Evolutionary conservation across 148 eudicot genomes (phyloP).

Genomic region (Heliosperma pusillum): DNA sequence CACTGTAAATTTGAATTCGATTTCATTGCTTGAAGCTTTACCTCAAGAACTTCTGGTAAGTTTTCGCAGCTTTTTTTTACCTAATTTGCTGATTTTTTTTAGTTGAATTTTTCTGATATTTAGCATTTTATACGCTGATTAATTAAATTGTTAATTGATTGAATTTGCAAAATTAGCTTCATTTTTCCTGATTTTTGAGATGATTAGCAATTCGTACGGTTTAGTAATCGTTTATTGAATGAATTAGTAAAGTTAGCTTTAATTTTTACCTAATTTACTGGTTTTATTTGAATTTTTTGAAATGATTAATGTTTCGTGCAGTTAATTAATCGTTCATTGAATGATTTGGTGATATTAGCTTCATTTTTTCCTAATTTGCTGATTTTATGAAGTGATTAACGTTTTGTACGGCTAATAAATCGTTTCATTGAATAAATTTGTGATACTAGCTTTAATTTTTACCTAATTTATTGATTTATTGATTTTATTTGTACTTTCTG

Average conservation of each 20-base stretch:
- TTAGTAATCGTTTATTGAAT: too few species aligned
- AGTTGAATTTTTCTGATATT: too few species aligned
- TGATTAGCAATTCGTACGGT: too few species aligned
- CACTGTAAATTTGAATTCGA: not conserved
- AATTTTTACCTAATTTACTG: not conserved
- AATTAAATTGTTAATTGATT: too few species aligned
- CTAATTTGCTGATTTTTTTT: not conserved
- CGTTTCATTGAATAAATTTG: conserved; percentile 9
- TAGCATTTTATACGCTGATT: too few species aligned
- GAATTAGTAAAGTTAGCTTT: not conserved
- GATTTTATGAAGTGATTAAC: not conserved
- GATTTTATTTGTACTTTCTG: not conserved
- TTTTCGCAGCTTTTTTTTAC: conserved; percentile 4
- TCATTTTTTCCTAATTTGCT: not conserved
- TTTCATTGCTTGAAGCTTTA: conserved; percentile 48
- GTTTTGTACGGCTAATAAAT: not conserved
- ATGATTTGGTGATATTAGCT: not conserved
- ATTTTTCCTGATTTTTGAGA: too few species aligned
- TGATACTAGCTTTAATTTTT: conserved; percentile 24
- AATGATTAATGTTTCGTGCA: not conserved
- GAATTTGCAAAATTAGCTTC: too few species aligned
- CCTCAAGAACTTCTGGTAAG: conserved; percentile 77
- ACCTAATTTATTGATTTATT: not conserved
- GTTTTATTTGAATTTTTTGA: not conserved
- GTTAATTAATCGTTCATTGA: not conserved